Percentiles rank a stretch among this genome's conserved stretches.
Conservation (phyloP, 441 rosid species). For the Omphalea diandra region DNA sequence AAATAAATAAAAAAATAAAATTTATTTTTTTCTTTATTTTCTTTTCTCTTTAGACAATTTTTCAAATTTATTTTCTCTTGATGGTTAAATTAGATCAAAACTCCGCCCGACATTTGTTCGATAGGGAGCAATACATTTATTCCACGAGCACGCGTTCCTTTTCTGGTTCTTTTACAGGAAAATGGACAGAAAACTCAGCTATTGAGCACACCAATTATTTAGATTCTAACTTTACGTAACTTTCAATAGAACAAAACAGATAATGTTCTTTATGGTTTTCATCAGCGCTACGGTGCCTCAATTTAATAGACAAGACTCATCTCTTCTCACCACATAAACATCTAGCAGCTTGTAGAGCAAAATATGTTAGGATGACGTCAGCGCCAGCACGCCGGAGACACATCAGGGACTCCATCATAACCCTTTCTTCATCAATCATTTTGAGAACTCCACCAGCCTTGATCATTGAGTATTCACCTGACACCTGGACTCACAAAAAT, state of each 20-base stretch:
- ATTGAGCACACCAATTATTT: neutral
- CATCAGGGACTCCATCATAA: conserved; percentile 94
- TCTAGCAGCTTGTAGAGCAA: conserved; percentile 92
- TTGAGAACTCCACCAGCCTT: conserved; percentile 88
- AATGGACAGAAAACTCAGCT: neutral
- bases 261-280: neutral
- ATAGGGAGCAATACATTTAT: neutral
- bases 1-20: too few relatives aligned
- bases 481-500: conserved; percentile 49
- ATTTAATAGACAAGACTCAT: conserved; percentile 26
- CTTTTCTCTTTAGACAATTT: too few relatives aligned
- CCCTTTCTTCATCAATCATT: conserved; percentile 96
- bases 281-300: neutral
- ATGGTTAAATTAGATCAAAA: too few relatives aligned
- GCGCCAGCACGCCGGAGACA: conserved; percentile 95
- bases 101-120: too few relatives aligned
- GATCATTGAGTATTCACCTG: conserved; percentile 98
- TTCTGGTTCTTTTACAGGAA: neutral
- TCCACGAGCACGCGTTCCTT: neutral
- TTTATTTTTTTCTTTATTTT: too few relatives aligned
- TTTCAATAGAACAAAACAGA: too few relatives aligned
- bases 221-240: neutral
- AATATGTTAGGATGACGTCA: conserved; percentile 84
- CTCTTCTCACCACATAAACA: conserved; percentile 72
- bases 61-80: too few relatives aligned